Percentiles rank a stretch among this genome's conserved stretches.
Conservation (phyloP, 176 grass and related monocot genomes). For the Miscanthus lutarioriparius region DNA sequence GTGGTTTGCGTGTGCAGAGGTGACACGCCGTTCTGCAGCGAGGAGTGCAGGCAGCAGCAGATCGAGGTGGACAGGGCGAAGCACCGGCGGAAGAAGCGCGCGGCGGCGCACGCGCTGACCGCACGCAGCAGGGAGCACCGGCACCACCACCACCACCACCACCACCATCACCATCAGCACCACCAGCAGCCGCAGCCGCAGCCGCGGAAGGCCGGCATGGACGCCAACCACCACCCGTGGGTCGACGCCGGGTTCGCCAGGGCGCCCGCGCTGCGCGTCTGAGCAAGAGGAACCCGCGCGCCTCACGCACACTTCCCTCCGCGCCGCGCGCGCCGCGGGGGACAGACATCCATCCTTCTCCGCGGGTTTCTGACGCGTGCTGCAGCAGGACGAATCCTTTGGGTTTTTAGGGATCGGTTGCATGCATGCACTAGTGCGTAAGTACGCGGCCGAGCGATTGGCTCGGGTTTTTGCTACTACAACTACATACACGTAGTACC, state of each 20-base stretch:
- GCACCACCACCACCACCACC: conserved; percentile 13
- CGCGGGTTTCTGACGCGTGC: not conserved
- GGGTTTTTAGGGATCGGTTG: conserved; percentile 15
- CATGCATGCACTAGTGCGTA: conserved; percentile 16
- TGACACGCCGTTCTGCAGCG: conserved; percentile 87
- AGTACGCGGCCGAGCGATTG: not conserved
- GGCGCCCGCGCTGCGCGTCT: conserved; percentile 45
- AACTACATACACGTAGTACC: not conserved
- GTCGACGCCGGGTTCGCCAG: conserved; percentile 28
- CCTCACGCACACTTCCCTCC: not conserved
- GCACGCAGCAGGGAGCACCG: conserved; percentile 35
- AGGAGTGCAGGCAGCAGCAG: conserved; percentile 88
- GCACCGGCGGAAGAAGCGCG: conserved; percentile 67
- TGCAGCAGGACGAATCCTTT: not conserved
- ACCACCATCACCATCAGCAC: not conserved
- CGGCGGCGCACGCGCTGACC: conserved; percentile 43
- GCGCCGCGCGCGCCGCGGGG: not conserved
- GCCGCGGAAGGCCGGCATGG: conserved; percentile 32
- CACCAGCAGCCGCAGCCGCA: conserved; percentile 2
- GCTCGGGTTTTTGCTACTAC: not conserved
- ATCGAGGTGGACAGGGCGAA: conserved; percentile 77
- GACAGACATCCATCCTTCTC: not conserved
- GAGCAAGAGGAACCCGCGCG: not conserved
- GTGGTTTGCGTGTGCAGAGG: conserved; percentile 45
- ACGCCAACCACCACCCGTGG: conserved; percentile 35